These are phyloP conservation scores for Myxozyma monticola DNA, from an alignment of 805 yeast genomes.

Conservation along the genomic window DNA sequence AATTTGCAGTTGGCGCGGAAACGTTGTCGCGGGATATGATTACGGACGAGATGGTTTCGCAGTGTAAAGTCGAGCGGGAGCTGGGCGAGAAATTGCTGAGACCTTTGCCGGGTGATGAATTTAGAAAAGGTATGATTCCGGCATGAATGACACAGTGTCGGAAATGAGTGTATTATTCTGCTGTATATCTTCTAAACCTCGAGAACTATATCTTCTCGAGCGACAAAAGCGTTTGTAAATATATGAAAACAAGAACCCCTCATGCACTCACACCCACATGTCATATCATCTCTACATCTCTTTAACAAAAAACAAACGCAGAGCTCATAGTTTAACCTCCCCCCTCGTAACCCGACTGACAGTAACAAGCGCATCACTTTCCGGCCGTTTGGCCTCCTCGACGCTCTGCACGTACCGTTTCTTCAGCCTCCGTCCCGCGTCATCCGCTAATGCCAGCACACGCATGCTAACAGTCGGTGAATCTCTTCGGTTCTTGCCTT, in stretches of 20 bases:
- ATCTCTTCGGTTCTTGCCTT: slow-evolving; percentile 40
- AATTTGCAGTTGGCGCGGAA: slow-evolving; percentile 45
- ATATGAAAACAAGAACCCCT: no score
- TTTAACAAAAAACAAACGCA: background rate
- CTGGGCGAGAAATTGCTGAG: slow-evolving; percentile 46
- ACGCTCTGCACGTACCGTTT: slow-evolving; percentile 26
- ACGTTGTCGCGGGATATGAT: slow-evolving; percentile 37
- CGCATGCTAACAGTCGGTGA: slow-evolving; percentile 29
- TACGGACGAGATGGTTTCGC: slow-evolving; percentile 9
- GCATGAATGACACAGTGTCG: background rate
- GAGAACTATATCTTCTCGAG: no score
- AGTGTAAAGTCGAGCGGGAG: slow-evolving; percentile 24
- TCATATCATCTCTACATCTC: no score
- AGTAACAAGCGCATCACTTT: slow-evolving; percentile 26
- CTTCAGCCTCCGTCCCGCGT: slow-evolving; percentile 28
- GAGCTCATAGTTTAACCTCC: slow-evolving; percentile 3
- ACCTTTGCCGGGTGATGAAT: slow-evolving; percentile 63
- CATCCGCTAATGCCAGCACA: slow-evolving; percentile 27
- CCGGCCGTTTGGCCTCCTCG: slow-evolving; percentile 27
- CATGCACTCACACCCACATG: no score
- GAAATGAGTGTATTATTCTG: no score
- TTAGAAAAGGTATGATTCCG: slow-evolving; percentile 1
- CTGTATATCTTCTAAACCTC: no score
- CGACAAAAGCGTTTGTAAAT: no score
- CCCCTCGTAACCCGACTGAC: slow-evolving; percentile 21